These are phyloP conservation scores for Hypoxylon sp. DNA, from an alignment of 2,329 filamentous ascomycete species.

Conservation along the genomic window DNA sequence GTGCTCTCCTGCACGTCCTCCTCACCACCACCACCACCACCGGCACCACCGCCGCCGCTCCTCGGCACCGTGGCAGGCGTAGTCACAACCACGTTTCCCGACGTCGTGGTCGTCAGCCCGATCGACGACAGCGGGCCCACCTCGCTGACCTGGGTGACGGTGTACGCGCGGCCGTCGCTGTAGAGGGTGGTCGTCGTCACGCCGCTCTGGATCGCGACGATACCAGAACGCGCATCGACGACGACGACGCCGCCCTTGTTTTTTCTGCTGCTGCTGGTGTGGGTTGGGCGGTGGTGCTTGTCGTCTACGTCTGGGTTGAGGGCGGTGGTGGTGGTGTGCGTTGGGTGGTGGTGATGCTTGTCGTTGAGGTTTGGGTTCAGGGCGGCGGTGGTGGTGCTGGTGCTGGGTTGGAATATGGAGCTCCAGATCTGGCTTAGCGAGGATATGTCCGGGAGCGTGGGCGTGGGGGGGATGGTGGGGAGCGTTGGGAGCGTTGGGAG, in stretches of 20 bases:
- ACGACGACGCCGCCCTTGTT: neutral
- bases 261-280: neutral
- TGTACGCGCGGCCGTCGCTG: constrained; percentile 3
- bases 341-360: neutral
- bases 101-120: neutral
- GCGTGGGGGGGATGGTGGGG: too few species aligned
- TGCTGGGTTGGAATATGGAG: too few species aligned
- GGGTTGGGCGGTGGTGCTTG: neutral
- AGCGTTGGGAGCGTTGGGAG: too few species aligned
- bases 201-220: neutral
- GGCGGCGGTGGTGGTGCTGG: neutral
- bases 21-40: too few species aligned
- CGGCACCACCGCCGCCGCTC: too few species aligned
- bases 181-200: neutral
- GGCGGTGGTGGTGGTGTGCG: neutral
- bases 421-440: too few species aligned
- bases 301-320: neutral
- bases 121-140: constrained; percentile 1
- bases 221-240: too few species aligned
- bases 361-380: neutral
- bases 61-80: neutral
- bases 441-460: too few species aligned
- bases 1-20: too few species aligned
- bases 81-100: neutral
- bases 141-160: constrained; percentile 5